Evolutionary conservation across 1,284 basidiomycete species (phyloP), one percentile per base, ranked within the genome.

Genomic region (Apiotrichum porosum): DNA sequence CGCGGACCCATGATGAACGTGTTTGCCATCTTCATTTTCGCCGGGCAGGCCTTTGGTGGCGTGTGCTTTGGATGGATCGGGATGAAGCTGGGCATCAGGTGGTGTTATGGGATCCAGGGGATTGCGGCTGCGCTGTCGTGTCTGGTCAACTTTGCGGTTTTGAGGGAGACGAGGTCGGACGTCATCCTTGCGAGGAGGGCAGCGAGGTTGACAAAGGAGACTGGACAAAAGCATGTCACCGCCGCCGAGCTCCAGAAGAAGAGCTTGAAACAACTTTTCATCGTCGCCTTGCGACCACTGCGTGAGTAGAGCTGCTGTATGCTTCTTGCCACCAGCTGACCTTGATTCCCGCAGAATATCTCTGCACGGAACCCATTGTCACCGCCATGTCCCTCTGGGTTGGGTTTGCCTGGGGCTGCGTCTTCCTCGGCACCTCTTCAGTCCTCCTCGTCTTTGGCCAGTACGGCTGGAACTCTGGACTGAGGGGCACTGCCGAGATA

Each of bases 311-410:
- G n/a, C n/a, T n/a, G n/a, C n/a, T n/a, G n/a, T n/a, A 12, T n/a
- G 17, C 32, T 6, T 13, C 38, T 12, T 9, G 13, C 17, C 19
- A 23, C 30, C 3, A 8, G 36, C 40, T 54, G 22, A 69, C 40
- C n/a, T n/a, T n/a, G n/a, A n/a, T n/a, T n/a, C n/a, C n/a, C n/a
- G 4, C 49, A 71, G 66, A 66, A 30, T 69, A 60, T 52, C 69
- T 78, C 36, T 46, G 69, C 38, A 74, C 73, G 14, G 77, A 78
- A 47, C 76, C 76, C 0, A 75, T 77, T 53, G 74, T 76, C 1
- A 51, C 66, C 3, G 71, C 70, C 9, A 60, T 78, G 38, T 63
- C 69, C 1, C 51, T 71, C 26, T 77, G 75, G 75, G 72, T 77
- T 39, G 75, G 66, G 3, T 71, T 74, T 44, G 65, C 65, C 17